Evolutionary conservation across 1,284 basidiomycete species (phyloP), one percentile per base, ranked within the genome.

Genomic region (Apiotrichum veenhuisii): DNA sequence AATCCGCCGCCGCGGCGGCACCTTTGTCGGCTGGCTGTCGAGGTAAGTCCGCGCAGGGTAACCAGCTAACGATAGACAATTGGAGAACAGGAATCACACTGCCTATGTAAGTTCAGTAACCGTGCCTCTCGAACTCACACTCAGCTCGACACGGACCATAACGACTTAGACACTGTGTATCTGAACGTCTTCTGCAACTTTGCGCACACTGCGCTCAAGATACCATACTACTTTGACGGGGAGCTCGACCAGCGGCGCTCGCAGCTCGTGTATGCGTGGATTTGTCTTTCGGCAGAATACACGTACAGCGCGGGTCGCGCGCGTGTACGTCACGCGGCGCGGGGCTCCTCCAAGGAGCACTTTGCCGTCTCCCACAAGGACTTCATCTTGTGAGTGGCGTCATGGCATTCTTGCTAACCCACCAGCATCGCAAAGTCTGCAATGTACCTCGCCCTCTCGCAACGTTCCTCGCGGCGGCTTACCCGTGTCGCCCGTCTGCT

Each of bases 181-280:
- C 72, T 84, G 37, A 98, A 97, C 72, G 79, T 96, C 11, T 93
- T 92, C 71, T 86, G 93, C 73, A 88, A 87, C 67, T 89, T 94
- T 68, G 76, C 90, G n/a, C 74, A 95, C 25, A 82, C 86, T 1
- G 90, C 90, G 0, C 86, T 94, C 81, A 97, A 93, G 78, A 88
- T 93, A 80, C 85, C 89, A 51, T 82, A 84, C 50, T 97, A 96
- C 73, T 79, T 95, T 37, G 80, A 80, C 44, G 80, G 83, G 84
- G 79, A 80, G n/a, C 9, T 77, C 4, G 54, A 55, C 46, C 11
- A 45, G 11, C 33, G 50, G 20, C 56, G 52, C 27, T 25, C 60
- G 14, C 37, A 43, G 22, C 54, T 58, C 12, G 43, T 68, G 36
- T 57, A 55, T 42, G 37, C 60, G 12, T 65, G 69, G 26, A 51